phyloP scores from a whole-genome alignment of 2,329 filamentous ascomycete species.

The Colletotrichum horii region DNA sequence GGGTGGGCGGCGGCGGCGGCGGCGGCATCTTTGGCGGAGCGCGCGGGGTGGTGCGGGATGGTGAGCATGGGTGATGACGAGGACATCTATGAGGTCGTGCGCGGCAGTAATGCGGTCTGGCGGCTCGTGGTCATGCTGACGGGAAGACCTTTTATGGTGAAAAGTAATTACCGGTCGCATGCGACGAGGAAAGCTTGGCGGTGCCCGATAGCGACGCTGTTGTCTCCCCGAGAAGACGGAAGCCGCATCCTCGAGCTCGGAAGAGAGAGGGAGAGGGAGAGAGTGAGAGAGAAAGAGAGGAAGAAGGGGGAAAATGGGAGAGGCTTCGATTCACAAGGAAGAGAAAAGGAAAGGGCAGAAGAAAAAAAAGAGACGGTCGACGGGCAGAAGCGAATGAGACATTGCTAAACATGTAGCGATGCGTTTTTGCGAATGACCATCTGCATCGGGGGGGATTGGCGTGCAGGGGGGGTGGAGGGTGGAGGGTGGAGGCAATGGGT shows the following conservation, averaged over 20 bases:
- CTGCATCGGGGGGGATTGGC: background rate
- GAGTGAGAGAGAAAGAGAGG: background rate
- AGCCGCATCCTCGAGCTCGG: background rate
- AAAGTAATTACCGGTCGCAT: background rate
- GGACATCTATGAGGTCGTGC: background rate
- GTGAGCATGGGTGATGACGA: background rate
- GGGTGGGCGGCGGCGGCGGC: background rate
- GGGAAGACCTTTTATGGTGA: background rate
- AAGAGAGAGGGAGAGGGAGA: background rate
- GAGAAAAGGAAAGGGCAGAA: background rate
- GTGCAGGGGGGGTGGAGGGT: background rate
- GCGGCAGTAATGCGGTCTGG: background rate
- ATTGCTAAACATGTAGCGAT: background rate
- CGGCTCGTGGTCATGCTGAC: background rate
- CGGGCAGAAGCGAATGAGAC: background rate
- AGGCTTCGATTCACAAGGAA: background rate
- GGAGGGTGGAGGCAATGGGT: background rate
- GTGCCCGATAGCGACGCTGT: background rate
- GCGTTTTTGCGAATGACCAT: background rate
- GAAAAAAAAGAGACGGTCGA: background rate
- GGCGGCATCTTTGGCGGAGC: background rate
- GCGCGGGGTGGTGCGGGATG: background rate
- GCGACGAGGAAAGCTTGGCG: background rate
- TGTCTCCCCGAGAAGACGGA: background rate
- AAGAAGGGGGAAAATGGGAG: background rate